Base-by-base conservation (phyloP, 768 basidiomycete species). In the Panellus pusillus region DNA sequence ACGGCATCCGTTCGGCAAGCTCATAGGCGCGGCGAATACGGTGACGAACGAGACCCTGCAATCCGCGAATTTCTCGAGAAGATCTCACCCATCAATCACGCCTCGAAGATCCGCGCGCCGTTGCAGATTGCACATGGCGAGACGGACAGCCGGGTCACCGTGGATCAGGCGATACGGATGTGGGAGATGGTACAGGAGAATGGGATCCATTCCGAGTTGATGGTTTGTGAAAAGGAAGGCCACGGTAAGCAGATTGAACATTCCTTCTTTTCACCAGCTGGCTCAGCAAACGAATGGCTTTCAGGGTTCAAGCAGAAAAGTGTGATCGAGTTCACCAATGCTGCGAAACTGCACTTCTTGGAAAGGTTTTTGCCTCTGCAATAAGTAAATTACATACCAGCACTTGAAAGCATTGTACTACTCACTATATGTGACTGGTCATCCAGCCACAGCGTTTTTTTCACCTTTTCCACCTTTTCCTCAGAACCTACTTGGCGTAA, bases 81-180 rank as follows among this genome's bases (percentile, higher is more conserved):
- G 32, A 71, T 76, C 31, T 74, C 75, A 1, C 75, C 75, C 7
- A 52, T 75, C 18, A 76, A 69, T 47, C 68, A 68, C 24, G 67
- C 72, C 1, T 65, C 70, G 15, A 68, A 72, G 44, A 73, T 76
- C 47, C 32, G 42, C 1, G 68, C 65, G 4, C 75, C 74, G 2
- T 50, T 76, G 47, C 66, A 68, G 31, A 73, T 77, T 48, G 71
- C 75, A 17, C 74, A 76, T 31, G 74, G 74, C 9, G 74, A 77
- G 41, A 70, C 64, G 8, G 75, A 77, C 58, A 68, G 64, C 13
- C 66, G 75, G 14, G 69, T 77, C 9, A 66, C 72, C 2, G 66
- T 76, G 12, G 68, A 72, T 4, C 74, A 76, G 55, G 72, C 74
- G 1, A 60, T 71, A 14, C 55, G 62, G 28, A 70, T 76, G 74